Percentiles rank a stretch among this genome's conserved stretches.
Evolutionary conservation across 495 filamentous ascomycete genomes (phyloP).

Genomic region (Geoglossum glabrum): DNA sequence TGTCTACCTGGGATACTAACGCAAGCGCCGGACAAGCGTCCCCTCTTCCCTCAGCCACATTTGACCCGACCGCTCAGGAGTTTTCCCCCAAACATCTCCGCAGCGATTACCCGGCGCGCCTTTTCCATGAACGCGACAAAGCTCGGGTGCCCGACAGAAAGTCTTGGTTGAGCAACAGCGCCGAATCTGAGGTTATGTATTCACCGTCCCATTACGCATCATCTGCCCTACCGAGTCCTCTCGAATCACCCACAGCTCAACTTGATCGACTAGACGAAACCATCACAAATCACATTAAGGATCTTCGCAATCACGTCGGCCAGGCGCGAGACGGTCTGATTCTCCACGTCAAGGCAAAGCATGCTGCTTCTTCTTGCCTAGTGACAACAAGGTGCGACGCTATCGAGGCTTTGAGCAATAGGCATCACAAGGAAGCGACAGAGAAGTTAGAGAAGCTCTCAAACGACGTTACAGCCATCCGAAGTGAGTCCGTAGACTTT

Average conservation of each 20-base stretch:
- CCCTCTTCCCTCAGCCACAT: background rate
- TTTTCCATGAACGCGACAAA: background rate
- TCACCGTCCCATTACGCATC: background rate
- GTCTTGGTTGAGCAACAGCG: background rate
- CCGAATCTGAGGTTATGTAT: background rate
- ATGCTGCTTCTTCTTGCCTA: background rate
- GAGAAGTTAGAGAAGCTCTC: background rate
- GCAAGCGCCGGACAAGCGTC: background rate
- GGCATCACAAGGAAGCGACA: background rate
- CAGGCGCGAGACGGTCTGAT: background rate
- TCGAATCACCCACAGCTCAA: background rate
- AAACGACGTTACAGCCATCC: background rate
- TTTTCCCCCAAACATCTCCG: background rate
- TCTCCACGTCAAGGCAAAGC: background rate
- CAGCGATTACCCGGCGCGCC: background rate
- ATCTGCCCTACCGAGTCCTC: background rate
- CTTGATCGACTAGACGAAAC: background rate
- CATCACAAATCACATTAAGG: background rate
- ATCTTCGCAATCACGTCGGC: background rate
- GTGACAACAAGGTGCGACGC: background rate
- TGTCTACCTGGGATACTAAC: background rate
- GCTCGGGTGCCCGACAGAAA: background rate
- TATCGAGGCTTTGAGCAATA: background rate
- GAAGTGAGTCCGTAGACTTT: background rate
- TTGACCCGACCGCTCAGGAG: background rate